Evolutionary conservation across 129 eudicot species (phyloP).

Genomic region (sunflower (Helianthus annuus)): HanXRQr2.0-SUNRISE NC_035449.2:189976717-189977216

Average conservation of each 20-base stretch:
- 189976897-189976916: neutral
- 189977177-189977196: neutral
- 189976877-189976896: conserved; percentile 16
- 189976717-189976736: neutral
- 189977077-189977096: conserved; percentile 64
- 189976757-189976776: neutral
- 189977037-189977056: conserved; percentile 84
- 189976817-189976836: neutral
- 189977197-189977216: conserved; percentile 5
- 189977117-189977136: neutral
- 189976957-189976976: conserved; percentile 15
- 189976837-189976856: conserved; percentile 7
- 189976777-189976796: conserved; percentile 17
- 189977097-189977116: neutral
- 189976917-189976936: conserved; percentile 28
- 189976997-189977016: conserved; percentile 56
- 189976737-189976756: conserved; percentile 28
- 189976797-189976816: conserved; percentile 7
- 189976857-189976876: neutral
- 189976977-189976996: conserved; percentile 28
- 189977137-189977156: neutral
- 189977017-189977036: conserved; percentile 74
- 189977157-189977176: conserved; percentile 3
- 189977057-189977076: conserved; percentile 77
- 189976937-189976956: conserved; percentile 17